phyloP scores from a whole-genome alignment of 2,329 filamentous ascomycete genomes.

The Phialophora chinensis region DNA sequence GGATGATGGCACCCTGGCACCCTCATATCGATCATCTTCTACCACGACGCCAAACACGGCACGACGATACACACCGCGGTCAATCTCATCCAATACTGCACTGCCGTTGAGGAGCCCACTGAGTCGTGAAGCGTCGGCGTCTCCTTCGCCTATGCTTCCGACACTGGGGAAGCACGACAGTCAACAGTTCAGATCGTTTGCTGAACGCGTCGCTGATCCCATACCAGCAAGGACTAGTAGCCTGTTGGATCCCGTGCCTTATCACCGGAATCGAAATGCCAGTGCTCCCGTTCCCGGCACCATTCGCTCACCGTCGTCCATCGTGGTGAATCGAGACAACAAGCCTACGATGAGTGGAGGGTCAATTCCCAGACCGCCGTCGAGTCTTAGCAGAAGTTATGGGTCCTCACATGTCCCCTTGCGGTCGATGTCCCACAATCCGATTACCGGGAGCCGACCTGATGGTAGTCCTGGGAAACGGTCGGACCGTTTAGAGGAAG shows the following conservation, averaged over 20 bases:
- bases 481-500: constrained; percentile 22
- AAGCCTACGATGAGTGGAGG: constrained; percentile 31
- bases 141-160: constrained; percentile 44
- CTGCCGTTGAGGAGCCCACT: constrained; percentile 51
- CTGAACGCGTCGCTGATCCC: constrained; percentile 37
- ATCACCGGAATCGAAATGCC: constrained; percentile 34
- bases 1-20: constrained; percentile 48
- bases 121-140: constrained; percentile 51
- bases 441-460: constrained; percentile 21
- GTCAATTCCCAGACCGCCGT: constrained; percentile 30
- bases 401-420: constrained; percentile 27
- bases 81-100: constrained; percentile 46
- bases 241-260: constrained; percentile 39
- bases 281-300: constrained; percentile 32
- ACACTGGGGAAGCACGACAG: constrained; percentile 28
- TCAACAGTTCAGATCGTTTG: constrained; percentile 38
- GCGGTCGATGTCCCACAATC: constrained; percentile 27
- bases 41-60: constrained; percentile 31
- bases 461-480: constrained; percentile 15
- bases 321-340: constrained; percentile 33
- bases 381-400: constrained; percentile 34
- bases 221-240: constrained; percentile 29
- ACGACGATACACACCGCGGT: constrained; percentile 42
- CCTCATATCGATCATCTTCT: constrained; percentile 36
- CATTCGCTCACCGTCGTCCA: constrained; percentile 39